These are phyloP conservation scores for Phyllosticta ampelicida DNA, from an alignment of 2,329 filamentous ascomycete species.

Conservation along the genomic window DNA sequence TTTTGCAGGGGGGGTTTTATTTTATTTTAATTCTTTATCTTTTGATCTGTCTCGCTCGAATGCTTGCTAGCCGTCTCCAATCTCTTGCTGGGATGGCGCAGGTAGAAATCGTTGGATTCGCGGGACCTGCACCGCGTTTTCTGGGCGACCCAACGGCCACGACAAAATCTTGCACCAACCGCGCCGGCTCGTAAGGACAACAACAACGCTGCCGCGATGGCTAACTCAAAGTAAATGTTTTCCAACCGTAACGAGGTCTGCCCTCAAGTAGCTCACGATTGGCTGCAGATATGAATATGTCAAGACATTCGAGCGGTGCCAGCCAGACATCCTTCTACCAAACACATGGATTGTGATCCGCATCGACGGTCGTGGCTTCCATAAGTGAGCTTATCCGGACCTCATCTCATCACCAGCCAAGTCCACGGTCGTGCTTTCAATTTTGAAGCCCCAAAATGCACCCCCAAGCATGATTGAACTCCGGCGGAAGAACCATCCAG, in stretches of 20 bases:
- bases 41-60: too few species aligned
- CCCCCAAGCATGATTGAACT: neutral
- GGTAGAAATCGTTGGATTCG: too few species aligned
- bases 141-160: neutral
- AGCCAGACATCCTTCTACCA: constrained; percentile 64
- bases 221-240: constrained; percentile 15
- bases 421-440: neutral
- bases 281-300: constrained; percentile 79
- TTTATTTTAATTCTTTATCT: too few species aligned
- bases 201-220: constrained; percentile 11
- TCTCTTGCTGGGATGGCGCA: too few species aligned
- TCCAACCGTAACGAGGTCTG: neutral
- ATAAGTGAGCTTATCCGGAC: constrained; percentile 50
- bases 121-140: too few species aligned
- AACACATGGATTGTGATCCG: constrained; percentile 95
- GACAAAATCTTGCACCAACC: neutral
- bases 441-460: neutral
- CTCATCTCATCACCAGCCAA: neutral
- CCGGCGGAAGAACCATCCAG: constrained; percentile 3
- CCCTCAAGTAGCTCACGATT: neutral
- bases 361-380: constrained; percentile 89
- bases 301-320: constrained; percentile 63
- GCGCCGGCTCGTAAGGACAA: neutral
- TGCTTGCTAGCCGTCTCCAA: too few species aligned
- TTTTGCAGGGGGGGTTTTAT: too few species aligned